Conservation (phyloP, 164 flowering plant genomes). For the Umbilicus rupestris region DNA sequence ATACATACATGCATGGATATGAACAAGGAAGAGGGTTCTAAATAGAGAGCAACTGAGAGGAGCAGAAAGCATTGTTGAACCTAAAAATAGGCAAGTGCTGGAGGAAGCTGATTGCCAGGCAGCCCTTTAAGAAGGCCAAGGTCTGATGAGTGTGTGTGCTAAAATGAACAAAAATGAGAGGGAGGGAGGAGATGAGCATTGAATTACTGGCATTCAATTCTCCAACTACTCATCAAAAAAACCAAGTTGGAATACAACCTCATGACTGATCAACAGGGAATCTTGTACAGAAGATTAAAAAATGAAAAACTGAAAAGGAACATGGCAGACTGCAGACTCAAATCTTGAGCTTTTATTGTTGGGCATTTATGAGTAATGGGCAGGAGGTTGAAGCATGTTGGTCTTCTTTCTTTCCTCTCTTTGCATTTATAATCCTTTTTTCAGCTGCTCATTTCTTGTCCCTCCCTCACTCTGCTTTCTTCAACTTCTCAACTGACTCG, state of each 20-base stretch:
- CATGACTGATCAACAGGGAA: background rate
- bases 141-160: background rate
- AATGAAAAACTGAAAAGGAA: background rate
- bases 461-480: no score
- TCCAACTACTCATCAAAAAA: conserved; percentile 1
- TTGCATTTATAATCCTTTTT: background rate
- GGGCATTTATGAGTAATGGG: conserved; percentile 5
- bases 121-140: conserved; percentile 4
- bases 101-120: background rate
- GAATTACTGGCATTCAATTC: background rate
- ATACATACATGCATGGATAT: background rate
- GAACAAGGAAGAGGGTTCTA: background rate
- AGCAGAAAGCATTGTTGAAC: no score
- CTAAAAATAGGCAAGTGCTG: conserved; percentile 7
- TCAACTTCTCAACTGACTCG: no score
- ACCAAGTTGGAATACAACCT: background rate
- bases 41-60: background rate
- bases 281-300: background rate
- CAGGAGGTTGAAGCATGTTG: conserved; percentile 9
- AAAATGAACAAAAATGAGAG: background rate
- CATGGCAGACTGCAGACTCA: conserved; percentile 1
- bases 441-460: background rate
- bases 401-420: conserved; percentile 2
- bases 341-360: conserved; percentile 3
- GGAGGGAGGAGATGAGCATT: background rate